These are phyloP conservation scores for Crithidia bombi DNA, from an alignment of 208 protist genomes.

Conservation along the genomic window DNA sequence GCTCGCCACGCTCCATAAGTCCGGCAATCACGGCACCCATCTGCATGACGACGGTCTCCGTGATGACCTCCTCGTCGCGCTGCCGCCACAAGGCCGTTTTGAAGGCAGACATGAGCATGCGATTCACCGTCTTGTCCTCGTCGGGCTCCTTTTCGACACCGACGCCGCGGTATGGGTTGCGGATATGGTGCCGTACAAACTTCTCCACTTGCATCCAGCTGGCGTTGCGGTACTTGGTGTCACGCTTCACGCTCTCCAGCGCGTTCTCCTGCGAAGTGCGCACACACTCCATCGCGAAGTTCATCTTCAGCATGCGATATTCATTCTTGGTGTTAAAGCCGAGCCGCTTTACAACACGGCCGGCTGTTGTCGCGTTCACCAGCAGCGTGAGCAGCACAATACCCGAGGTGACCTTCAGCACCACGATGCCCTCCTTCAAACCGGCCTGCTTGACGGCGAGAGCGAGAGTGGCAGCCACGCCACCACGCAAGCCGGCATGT, in stretches of 20 bases:
- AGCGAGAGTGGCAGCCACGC: slow-evolving; percentile 79
- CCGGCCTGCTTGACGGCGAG: slow-evolving; percentile 66
- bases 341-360: slow-evolving; percentile 44
- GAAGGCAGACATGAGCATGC: slow-evolving; percentile 77
- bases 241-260: slow-evolving; percentile 60
- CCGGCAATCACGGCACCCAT: slow-evolving; percentile 36
- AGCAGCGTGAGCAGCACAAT: slow-evolving; percentile 75
- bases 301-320: slow-evolving; percentile 66
- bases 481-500: slow-evolving; percentile 82
- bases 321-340: slow-evolving; percentile 68
- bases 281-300: slow-evolving; percentile 62
- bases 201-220: slow-evolving; percentile 73
- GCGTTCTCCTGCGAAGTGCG: slow-evolving; percentile 41
- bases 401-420: slow-evolving; percentile 80
- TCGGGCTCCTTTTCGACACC: slow-evolving; percentile 41
- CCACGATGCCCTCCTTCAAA: slow-evolving; percentile 52
- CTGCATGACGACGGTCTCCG: slow-evolving; percentile 67
- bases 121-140: slow-evolving; percentile 58
- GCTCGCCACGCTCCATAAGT: slow-evolving; percentile 45
- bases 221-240: slow-evolving; percentile 70
- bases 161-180: slow-evolving; percentile 53
- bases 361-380: slow-evolving; percentile 77
- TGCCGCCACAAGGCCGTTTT: slow-evolving; percentile 75
- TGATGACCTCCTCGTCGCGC: slow-evolving; percentile 67
- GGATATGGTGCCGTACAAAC: slow-evolving; percentile 49